phyloP scores from a whole-genome alignment of 192 early-diverging fungal species.

The Allomyces macrogynus region DNA sequence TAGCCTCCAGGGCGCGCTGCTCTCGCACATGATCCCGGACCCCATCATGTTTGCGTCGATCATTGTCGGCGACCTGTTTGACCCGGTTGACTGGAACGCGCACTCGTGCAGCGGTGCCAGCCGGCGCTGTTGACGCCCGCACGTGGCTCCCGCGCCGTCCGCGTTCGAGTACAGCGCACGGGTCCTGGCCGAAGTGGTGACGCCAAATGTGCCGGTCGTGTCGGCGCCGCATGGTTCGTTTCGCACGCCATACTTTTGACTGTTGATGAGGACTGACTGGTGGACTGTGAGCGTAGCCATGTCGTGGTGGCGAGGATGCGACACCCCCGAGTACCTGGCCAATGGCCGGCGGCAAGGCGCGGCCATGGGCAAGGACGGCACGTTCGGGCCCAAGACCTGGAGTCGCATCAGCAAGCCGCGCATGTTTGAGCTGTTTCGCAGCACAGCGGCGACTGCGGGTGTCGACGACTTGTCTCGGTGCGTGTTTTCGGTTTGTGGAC shows the following conservation, averaged over 20 bases:
- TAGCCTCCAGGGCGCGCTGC: background rate
- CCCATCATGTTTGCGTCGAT: background rate
- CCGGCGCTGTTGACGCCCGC: background rate
- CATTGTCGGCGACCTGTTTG: background rate
- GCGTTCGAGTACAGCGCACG: background rate
- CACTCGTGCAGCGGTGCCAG: background rate
- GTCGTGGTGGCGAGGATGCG: background rate
- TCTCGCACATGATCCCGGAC: background rate
- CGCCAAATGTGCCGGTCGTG: background rate
- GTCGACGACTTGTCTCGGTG: too few relatives aligned
- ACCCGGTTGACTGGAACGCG: background rate
- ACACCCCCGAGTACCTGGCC: background rate
- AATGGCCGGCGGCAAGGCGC: background rate
- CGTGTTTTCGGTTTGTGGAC: too few relatives aligned
- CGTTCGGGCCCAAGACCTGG: background rate
- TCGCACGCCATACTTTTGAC: too few relatives aligned
- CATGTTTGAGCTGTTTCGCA: background rate
- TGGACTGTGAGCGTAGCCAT: too few relatives aligned
- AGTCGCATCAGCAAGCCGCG: background rate
- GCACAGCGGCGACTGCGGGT: too few relatives aligned
- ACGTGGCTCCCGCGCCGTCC: background rate
- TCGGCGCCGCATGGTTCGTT: background rate
- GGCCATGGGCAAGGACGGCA: background rate
- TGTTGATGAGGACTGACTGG: too few relatives aligned
- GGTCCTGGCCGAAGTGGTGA: background rate